phyloP scores from a whole-genome alignment of 345 rosid genomes.

The Citrus sp. region DNA sequence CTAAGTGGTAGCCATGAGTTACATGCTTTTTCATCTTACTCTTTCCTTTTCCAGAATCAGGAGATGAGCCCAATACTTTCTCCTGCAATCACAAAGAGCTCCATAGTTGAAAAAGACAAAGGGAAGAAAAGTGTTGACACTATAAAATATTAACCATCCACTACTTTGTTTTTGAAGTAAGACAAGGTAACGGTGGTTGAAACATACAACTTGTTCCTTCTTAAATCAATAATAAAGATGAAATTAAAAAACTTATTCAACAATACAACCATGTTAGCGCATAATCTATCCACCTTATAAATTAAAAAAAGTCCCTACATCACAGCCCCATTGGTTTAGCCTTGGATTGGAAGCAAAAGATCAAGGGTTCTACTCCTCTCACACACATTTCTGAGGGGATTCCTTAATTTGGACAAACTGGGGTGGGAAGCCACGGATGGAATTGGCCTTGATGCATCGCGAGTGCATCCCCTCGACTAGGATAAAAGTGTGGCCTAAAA shows the following conservation, averaged over 20 bases:
- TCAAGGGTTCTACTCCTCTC: background rate
- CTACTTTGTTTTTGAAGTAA: background rate
- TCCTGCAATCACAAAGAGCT: constrained; percentile 35
- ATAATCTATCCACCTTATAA: background rate
- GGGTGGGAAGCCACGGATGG: background rate
- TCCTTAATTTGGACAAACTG: background rate
- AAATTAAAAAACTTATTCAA: background rate
- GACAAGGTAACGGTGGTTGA: background rate
- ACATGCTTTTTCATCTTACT: constrained; percentile 77
- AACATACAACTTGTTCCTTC: background rate
- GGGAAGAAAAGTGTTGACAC: background rate
- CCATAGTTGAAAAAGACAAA: background rate
- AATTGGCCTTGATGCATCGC: no score
- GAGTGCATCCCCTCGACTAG: background rate
- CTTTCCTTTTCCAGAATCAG: constrained; percentile 86
- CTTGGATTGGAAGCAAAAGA: background rate
- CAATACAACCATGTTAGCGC: no score
- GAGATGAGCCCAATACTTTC: constrained; percentile 62
- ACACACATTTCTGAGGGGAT: background rate
- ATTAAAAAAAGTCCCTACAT: background rate
- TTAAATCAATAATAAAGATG: background rate
- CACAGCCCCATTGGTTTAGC: background rate
- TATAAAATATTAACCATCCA: background rate
- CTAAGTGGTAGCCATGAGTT: constrained; percentile 79
- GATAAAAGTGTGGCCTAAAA: background rate